Base-by-base conservation (phyloP, 2,329 filamentous ascomycete species). In the Phyllosticta citrichinensis region DNA sequence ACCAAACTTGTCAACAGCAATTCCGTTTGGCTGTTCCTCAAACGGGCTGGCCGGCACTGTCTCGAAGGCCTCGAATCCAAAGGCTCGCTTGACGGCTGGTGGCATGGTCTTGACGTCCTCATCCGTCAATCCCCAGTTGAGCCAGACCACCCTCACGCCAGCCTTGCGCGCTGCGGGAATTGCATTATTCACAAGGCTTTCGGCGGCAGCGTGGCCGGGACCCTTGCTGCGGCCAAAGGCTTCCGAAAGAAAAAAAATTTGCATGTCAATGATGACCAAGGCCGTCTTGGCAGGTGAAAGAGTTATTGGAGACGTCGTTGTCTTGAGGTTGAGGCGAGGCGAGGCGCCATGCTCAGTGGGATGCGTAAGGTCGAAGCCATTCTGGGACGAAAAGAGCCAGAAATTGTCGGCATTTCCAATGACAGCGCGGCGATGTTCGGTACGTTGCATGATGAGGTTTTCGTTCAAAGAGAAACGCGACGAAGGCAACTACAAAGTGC, bases 361-460 rank as follows among this genome's bases (percentile, higher is more conserved):
- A 62, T 75, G 78, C 1, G 77, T 79, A 5, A 80, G 73, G 64
- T 80, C 74, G 67, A 79, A 80, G 55, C 76, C 77, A 11, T 66
- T 71, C n/a, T 62, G 62, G 2, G 72, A 70, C 47, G 74, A 74
- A 65, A 78, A 75, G 5, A 75, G 70, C 78, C 78, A 80, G 68
- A 77, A 77, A 65, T 74, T 76, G 17, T 68, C 64, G 10, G 66
- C 62, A 51, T 71, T 69, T 62, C 78, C 78, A 62, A 80, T 76
- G 58, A 77, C 62, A 40, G 74, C 68, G 67, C 72, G 72, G 40
- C 69, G 68, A 60, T 67, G 65, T 24, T 47, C 12, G 5, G 35
- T 17, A 11, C n/a, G 40, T n/a, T n/a, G 14, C 40, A 47, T 47
- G 6, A 5, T 47, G 40, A n/a, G 17, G 40, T n/a, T 47, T 17